These are phyloP conservation scores for Cotoneaster glaucophyllus DNA, from an alignment of 306 rosid genomes.

Conservation along the genomic window DNA sequence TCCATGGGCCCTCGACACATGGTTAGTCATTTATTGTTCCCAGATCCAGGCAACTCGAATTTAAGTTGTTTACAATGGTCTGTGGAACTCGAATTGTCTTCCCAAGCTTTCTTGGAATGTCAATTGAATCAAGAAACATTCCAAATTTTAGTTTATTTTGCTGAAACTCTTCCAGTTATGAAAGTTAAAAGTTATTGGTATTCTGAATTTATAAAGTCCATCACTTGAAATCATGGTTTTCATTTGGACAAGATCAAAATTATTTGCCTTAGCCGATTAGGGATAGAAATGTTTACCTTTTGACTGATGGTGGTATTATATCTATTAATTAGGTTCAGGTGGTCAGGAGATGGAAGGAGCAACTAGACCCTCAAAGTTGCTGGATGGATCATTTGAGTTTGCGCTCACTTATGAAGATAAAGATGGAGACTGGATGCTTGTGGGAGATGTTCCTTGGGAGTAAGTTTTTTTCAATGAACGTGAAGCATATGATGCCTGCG, in stretches of 20 bases:
- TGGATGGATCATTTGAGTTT: conserved; percentile 66
- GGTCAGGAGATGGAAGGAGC: conserved; percentile 36
- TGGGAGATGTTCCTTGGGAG: conserved; percentile 99
- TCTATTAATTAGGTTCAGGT: conserved; percentile 40
- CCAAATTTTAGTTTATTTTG: neutral
- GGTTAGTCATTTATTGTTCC: conserved; percentile 32
- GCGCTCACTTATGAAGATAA: conserved; percentile 92
- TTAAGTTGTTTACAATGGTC: conserved; percentile 3
- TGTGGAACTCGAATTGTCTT: neutral
- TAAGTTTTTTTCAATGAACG: conserved; percentile 20
- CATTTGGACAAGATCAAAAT: neutral
- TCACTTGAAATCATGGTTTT: neutral
- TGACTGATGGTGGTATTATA: conserved; percentile 5
- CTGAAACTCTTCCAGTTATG: neutral
- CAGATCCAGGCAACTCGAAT: neutral
- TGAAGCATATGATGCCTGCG: neutral
- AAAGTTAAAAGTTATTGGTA: neutral
- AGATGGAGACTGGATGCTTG: conserved; percentile 99
- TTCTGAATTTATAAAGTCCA: neutral
- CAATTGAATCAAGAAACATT: neutral
- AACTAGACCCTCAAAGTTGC: conserved; percentile 46
- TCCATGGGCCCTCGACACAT: conserved; percentile 42
- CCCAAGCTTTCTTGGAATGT: neutral
- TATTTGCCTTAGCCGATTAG: conserved; percentile 1
- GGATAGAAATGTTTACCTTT: neutral